Conservation (phyloP, 768 basidiomycete species). For the Hypholoma fasciculare region DNA sequence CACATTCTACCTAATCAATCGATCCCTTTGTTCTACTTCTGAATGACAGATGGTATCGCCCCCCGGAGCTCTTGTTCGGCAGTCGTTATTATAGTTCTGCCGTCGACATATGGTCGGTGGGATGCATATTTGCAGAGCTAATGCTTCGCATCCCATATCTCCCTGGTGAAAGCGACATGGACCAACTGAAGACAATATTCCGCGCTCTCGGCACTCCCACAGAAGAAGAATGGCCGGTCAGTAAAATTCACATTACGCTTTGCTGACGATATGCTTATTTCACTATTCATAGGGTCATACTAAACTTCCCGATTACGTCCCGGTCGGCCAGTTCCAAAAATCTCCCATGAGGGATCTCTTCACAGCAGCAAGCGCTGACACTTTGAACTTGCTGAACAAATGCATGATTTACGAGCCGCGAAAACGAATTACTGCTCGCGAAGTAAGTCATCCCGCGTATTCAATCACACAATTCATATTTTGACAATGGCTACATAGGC, state of each 20-base stretch:
- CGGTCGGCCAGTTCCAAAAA: slow-evolving; percentile 84
- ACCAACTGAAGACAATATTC: slow-evolving; percentile 93
- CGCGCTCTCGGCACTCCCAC: slow-evolving; percentile 94
- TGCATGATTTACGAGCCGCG: slow-evolving; percentile 87
- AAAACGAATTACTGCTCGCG: slow-evolving; percentile 74
- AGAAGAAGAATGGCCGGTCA: slow-evolving; percentile 96
- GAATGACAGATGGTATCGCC: slow-evolving; percentile 87
- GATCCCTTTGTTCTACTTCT: background rate
- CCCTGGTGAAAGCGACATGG: slow-evolving; percentile 94
- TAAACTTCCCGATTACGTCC: slow-evolving; percentile 86
- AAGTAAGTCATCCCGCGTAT: slow-evolving; percentile 42
- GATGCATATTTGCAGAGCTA: slow-evolving; percentile 96
- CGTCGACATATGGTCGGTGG: slow-evolving; percentile 97
- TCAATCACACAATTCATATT: background rate
- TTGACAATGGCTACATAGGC: slow-evolving; percentile 47
- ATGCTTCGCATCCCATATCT: slow-evolving; percentile 96
- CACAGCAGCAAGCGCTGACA: slow-evolving; percentile 85
- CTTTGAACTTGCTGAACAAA: slow-evolving; percentile 77
- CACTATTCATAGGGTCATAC: slow-evolving; percentile 69
- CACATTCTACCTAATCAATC: slow-evolving; percentile 3
- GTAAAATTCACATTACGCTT: slow-evolving; percentile 21
- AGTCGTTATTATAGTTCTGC: slow-evolving; percentile 88
- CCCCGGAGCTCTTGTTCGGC: slow-evolving; percentile 93
- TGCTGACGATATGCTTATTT: background rate
- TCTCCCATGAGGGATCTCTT: slow-evolving; percentile 84